These are phyloP conservation scores for Aspergillus candidus DNA, from an alignment of 2,329 filamentous ascomycete species.

Conservation along the genomic window DNA sequence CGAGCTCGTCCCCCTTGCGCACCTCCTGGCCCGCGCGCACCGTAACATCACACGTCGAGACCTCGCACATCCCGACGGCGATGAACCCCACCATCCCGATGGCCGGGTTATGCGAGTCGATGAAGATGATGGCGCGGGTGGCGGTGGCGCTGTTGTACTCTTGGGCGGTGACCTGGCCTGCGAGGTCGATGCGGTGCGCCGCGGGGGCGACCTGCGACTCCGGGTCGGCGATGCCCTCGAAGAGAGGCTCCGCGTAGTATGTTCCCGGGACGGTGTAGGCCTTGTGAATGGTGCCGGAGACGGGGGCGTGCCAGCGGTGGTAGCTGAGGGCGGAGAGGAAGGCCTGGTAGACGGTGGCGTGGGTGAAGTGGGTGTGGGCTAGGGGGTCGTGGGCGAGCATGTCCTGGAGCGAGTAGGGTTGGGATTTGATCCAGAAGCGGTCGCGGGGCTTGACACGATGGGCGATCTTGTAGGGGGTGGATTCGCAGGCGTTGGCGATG, in stretches of 20 bases:
- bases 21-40: conserved; percentile 60
- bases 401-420: conserved; percentile 59
- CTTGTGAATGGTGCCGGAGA: conserved; percentile 54
- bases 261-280: conserved; percentile 52
- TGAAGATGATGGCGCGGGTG: conserved; percentile 61
- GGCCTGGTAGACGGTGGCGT: conserved; percentile 63
- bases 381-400: conserved; percentile 55
- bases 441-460: conserved; percentile 51
- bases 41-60: conserved; percentile 64
- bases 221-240: conserved; percentile 50
- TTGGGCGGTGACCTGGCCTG: conserved; percentile 59
- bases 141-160: conserved; percentile 42
- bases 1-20: conserved; percentile 63
- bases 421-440: conserved; percentile 61
- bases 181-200: conserved; percentile 22
- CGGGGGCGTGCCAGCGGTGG: conserved; percentile 64
- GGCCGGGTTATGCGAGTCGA: conserved; percentile 59
- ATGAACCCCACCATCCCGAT: conserved; percentile 66
- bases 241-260: conserved; percentile 50
- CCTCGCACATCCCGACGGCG: conserved; percentile 69
- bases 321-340: conserved; percentile 62
- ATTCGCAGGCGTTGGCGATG: conserved; percentile 61
- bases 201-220: conserved; percentile 23
- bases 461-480: conserved; percentile 49
- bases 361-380: conserved; percentile 44